phyloP scores from a whole-genome alignment of 495 filamentous ascomycete genomes.

The Annulohypoxylon maeteangense region DNA sequence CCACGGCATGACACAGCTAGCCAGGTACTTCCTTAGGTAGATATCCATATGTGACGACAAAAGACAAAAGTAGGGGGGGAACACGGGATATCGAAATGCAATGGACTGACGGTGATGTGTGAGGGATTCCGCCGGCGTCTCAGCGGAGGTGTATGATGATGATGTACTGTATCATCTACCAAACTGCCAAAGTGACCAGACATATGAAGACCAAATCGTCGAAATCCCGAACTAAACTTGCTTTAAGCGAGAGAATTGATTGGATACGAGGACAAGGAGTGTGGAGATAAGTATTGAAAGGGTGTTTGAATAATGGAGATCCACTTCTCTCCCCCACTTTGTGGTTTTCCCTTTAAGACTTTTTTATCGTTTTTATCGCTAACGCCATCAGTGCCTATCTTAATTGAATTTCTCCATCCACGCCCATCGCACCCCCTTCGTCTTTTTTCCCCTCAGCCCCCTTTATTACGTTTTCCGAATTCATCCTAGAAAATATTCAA shows the following conservation, averaged over 20 bases:
- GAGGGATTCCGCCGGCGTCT: slow-evolving; percentile 28
- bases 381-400: slow-evolving; percentile 13
- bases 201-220: neutral
- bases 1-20: slow-evolving; percentile 2
- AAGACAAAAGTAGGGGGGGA: neutral
- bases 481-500: slow-evolving; percentile 24
- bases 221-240: slow-evolving; percentile 31
- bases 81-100: slow-evolving; percentile 21
- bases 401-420: slow-evolving; percentile 27
- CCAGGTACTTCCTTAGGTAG: neutral
- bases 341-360: neutral
- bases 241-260: slow-evolving; percentile 37
- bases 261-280: slow-evolving; percentile 26
- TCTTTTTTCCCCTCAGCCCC: slow-evolving; percentile 25
- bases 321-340: slow-evolving; percentile 16
- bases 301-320: neutral
- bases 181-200: neutral
- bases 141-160: neutral
- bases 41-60: neutral
- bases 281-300: slow-evolving; percentile 1
- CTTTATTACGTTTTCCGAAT: slow-evolving; percentile 44
- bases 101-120: neutral
- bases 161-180: slow-evolving; percentile 30
- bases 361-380: slow-evolving; percentile 4
- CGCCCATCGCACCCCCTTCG: neutral